Evolutionary conservation across 2,329 filamentous ascomycete genomes (phyloP).

Genomic region (Paramyrothecium roridum): DNA sequence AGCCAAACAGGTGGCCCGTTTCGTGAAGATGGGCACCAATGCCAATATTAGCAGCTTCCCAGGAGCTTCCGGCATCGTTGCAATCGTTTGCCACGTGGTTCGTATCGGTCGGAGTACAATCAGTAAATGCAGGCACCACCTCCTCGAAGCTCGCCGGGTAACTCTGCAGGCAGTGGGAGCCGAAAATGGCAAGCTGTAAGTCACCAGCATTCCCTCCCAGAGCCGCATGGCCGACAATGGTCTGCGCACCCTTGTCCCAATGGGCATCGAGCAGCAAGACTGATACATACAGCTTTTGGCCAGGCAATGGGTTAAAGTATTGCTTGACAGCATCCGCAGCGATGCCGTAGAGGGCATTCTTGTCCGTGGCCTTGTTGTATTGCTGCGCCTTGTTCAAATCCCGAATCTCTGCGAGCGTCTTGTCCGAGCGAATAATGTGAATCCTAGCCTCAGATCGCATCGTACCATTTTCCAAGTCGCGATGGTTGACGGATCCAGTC

Average conservation of each 20-base stretch:
- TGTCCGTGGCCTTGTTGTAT: conserved; percentile 63
- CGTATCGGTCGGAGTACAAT: conserved; percentile 86
- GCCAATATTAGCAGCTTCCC: conserved; percentile 93
- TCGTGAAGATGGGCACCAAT: conserved; percentile 93
- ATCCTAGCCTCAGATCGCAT: conserved; percentile 91
- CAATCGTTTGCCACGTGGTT: conserved; percentile 79
- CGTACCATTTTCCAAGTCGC: conserved; percentile 65
- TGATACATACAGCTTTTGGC: conserved; percentile 86
- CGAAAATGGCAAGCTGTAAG: conserved; percentile 82
- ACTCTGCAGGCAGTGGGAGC: conserved; percentile 86
- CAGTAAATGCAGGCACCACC: conserved; percentile 81
- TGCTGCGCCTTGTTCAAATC: conserved; percentile 78
- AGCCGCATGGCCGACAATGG: conserved; percentile 77
- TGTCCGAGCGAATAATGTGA: conserved; percentile 78
- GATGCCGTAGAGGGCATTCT: conserved; percentile 72
- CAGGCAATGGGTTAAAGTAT: conserved; percentile 70
- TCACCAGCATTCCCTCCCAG: conserved; percentile 73
- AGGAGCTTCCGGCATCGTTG: conserved; percentile 83
- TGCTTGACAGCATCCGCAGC: conserved; percentile 73
- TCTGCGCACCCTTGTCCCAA: conserved; percentile 72
- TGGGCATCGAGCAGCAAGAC: conserved; percentile 83
- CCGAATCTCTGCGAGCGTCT: conserved; percentile 80
- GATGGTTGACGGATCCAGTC: conserved; percentile 71
- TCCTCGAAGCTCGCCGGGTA: conserved; percentile 90
- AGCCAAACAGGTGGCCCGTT: conserved; percentile 85